These are phyloP conservation scores for Amanita muscaria DNA, from an alignment of 768 basidiomycete species.

Conservation along the genomic window DNA sequence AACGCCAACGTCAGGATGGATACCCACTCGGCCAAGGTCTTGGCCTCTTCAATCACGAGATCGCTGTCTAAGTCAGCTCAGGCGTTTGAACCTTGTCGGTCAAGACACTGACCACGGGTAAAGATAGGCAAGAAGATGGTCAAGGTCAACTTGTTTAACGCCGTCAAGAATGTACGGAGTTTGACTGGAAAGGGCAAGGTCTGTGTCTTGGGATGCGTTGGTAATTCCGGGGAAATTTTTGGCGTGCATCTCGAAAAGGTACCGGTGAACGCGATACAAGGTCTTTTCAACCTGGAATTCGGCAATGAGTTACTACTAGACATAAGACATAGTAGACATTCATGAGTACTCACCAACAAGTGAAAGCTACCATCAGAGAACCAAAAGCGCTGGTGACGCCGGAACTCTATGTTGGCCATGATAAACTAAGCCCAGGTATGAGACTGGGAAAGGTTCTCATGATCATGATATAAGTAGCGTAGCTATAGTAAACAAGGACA, in stretches of 20 bases:
- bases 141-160: neutral
- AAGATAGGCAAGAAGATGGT: slow-evolving; percentile 1
- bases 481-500: no score
- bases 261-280: slow-evolving; percentile 1
- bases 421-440: no score
- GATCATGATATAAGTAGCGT: no score
- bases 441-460: no score
- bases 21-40: slow-evolving; percentile 3
- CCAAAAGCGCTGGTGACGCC: no score
- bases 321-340: neutral
- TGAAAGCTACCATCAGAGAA: no score
- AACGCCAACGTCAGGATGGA: slow-evolving; percentile 2
- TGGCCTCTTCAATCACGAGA: neutral
- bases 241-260: slow-evolving; percentile 1
- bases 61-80: neutral
- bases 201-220: neutral
- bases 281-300: slow-evolving; percentile 4
- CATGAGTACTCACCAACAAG: no score
- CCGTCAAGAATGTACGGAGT: neutral
- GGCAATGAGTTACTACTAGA: neutral
- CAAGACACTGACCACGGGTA: slow-evolving; percentile 1
- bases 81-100: neutral
- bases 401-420: no score
- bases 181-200: no score
- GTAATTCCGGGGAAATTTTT: neutral